Evolutionary conservation across 148 eudicot species (phyloP).

Genomic region (Amaranthus cruentus): DNA sequence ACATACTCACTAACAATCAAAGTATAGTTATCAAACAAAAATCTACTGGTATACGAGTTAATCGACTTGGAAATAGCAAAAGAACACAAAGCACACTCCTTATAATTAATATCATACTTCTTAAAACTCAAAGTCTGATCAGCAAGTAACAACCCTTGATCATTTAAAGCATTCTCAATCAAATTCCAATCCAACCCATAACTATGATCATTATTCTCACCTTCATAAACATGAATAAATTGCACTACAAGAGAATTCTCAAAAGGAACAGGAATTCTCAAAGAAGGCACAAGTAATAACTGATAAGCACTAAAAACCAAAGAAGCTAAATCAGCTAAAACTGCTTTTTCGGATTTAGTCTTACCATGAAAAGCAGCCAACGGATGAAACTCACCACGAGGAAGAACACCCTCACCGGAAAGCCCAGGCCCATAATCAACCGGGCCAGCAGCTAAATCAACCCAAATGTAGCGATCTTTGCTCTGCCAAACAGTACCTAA

Average conservation of each 20-base stretch:
- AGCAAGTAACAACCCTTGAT: constrained; percentile 57
- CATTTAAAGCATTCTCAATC: constrained; percentile 55
- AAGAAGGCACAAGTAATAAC: constrained; percentile 73
- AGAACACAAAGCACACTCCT: constrained; percentile 72
- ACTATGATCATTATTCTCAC: constrained; percentile 20
- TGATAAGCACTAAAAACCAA: constrained; percentile 86
- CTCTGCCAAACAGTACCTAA: constrained; percentile 68
- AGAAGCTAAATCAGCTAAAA: constrained; percentile 74
- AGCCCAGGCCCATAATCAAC: constrained; percentile 90
- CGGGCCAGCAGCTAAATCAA: constrained; percentile 86
- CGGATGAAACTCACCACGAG: constrained; percentile 78
- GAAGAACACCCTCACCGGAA: constrained; percentile 85
- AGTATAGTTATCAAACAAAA: constrained; percentile 88
- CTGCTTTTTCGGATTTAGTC: constrained; percentile 61
- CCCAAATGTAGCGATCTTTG: constrained; percentile 66
- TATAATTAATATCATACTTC: constrained; percentile 54
- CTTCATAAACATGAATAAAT: constrained; percentile 61
- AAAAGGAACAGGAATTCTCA: constrained; percentile 81
- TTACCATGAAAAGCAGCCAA: constrained; percentile 60
- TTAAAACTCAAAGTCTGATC: constrained; percentile 71
- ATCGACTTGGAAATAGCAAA: constrained; percentile 65
- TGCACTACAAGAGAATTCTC: constrained; percentile 61
- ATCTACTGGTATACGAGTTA: constrained; percentile 83
- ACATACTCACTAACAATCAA: constrained; percentile 92
- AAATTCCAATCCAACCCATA: constrained; percentile 69